Percentiles rank a stretch among this genome's conserved stretches.
Evolutionary conservation across 2,329 filamentous ascomycete species (phyloP).

Genomic region (Basipetospora chlamydospora): DNA sequence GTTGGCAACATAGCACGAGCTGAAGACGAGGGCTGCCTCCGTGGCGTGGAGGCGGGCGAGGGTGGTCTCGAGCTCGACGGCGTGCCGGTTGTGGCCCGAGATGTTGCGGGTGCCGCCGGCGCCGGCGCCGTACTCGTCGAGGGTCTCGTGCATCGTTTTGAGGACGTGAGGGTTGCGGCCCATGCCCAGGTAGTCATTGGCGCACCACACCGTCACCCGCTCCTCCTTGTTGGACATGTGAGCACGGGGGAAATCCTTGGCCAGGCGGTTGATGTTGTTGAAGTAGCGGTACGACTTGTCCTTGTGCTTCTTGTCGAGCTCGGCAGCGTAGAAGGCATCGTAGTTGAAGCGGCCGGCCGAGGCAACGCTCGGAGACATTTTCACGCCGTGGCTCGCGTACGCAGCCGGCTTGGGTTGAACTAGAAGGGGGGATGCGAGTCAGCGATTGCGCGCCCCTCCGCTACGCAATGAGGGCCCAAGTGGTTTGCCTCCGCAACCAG

Average conservation of each 20-base stretch:
- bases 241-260: conserved; percentile 87
- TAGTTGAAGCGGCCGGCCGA: conserved; percentile 42
- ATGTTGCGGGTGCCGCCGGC: conserved; percentile 96
- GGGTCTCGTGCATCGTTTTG: conserved; percentile 81
- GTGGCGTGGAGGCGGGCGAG: conserved; percentile 83
- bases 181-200: conserved; percentile 98
- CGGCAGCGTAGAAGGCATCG: conserved; percentile 70
- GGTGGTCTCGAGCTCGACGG: conserved; percentile 66
- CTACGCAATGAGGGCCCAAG: background rate
- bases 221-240: conserved; percentile 77
- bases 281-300: conserved; percentile 99
- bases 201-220: conserved; percentile 94
- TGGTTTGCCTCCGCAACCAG: background rate
- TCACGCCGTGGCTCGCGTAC: background rate
- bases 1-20: conserved; percentile 96
- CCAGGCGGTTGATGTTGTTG: conserved; percentile 99
- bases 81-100: conserved; percentile 93
- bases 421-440: background rate
- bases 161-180: conserved; percentile 79
- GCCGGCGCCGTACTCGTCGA: conserved; percentile 89
- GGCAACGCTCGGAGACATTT: conserved; percentile 5
- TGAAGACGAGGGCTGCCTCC: conserved; percentile 85
- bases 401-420: conserved; percentile 8
- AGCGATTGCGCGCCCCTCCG: no score
- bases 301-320: conserved; percentile 97